Conservation (phyloP, 2,329 filamentous ascomycete species). For the Furcasterigmium sp. region DNA sequence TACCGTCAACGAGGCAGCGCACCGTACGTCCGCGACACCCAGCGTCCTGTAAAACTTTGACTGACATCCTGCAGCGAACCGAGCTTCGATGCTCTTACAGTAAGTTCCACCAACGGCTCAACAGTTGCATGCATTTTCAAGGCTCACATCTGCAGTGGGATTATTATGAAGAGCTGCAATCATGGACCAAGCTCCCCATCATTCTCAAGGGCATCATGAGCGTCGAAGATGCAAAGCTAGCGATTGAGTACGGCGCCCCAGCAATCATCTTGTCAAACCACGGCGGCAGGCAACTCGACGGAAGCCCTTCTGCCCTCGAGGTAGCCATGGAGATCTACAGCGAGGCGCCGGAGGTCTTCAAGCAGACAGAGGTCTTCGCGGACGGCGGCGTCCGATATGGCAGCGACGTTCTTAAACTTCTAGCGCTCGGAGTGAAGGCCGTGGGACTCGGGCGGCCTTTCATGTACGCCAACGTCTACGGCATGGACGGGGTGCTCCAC, state of each 20-base stretch:
- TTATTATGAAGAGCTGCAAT: neutral
- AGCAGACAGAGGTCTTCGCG: constrained; percentile 20
- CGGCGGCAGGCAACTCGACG: constrained; percentile 35
- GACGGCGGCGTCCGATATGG: constrained; percentile 35
- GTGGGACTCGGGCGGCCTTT: constrained; percentile 37
- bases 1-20: constrained; percentile 10
- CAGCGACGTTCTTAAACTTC: constrained; percentile 32
- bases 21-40: neutral
- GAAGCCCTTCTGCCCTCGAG: constrained; percentile 23
- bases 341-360: constrained; percentile 18
- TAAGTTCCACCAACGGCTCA: too few relatives aligned
- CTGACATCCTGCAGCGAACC: neutral
- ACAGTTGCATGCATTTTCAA: neutral
- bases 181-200: constrained; percentile 21
- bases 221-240: constrained; percentile 32
- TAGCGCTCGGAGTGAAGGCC: constrained; percentile 33
- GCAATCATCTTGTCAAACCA: constrained; percentile 37
- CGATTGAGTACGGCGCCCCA: constrained; percentile 28
- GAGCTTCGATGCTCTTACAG: neutral
- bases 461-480: constrained; percentile 7
- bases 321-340: constrained; percentile 24
- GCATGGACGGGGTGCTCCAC: constrained; percentile 2
- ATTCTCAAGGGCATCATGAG: constrained; percentile 35
- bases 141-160: neutral
- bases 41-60: neutral